These are phyloP conservation scores for Euclidium syriacum DNA, from an alignment of 345 rosid species.

Conservation along the genomic window DNA sequence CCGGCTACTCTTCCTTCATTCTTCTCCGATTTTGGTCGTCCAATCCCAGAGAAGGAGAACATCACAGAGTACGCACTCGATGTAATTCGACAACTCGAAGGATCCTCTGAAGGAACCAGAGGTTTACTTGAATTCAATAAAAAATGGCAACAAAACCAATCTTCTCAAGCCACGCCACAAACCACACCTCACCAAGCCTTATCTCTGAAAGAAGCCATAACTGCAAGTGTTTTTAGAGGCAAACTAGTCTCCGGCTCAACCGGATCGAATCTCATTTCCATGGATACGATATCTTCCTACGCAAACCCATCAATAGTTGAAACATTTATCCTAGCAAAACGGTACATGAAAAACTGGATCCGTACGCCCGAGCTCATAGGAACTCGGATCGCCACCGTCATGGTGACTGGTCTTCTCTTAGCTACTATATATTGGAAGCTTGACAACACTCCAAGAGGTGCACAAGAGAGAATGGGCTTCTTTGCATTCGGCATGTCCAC, in stretches of 20 bases:
- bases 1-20: slow-evolving; percentile 44
- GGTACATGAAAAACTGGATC: slow-evolving; percentile 34
- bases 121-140: slow-evolving; percentile 56
- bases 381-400: slow-evolving; percentile 13
- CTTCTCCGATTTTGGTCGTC: slow-evolving; percentile 62
- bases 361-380: slow-evolving; percentile 26
- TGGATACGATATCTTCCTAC: slow-evolving; percentile 28
- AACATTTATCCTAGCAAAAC: slow-evolving; percentile 22
- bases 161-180: background rate
- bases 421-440: slow-evolving; percentile 68
- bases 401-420: slow-evolving; percentile 44
- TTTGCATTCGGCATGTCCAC: slow-evolving; percentile 44
- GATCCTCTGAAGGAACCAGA: slow-evolving; percentile 50
- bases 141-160: slow-evolving; percentile 42
- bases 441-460: slow-evolving; percentile 39
- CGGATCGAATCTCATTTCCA: slow-evolving; percentile 1
- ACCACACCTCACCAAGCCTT: background rate
- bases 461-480: slow-evolving; percentile 39
- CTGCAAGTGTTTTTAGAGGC: slow-evolving; percentile 28
- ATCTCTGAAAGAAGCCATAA: slow-evolving; percentile 28
- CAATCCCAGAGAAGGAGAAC: slow-evolving; percentile 72
- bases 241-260: slow-evolving; percentile 36
- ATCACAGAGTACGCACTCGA: slow-evolving; percentile 72
- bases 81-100: slow-evolving; percentile 42
- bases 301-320: slow-evolving; percentile 22